Conservation (phyloP, 2,329 filamentous ascomycete species). For the Leptographium lundbergii region DNA sequence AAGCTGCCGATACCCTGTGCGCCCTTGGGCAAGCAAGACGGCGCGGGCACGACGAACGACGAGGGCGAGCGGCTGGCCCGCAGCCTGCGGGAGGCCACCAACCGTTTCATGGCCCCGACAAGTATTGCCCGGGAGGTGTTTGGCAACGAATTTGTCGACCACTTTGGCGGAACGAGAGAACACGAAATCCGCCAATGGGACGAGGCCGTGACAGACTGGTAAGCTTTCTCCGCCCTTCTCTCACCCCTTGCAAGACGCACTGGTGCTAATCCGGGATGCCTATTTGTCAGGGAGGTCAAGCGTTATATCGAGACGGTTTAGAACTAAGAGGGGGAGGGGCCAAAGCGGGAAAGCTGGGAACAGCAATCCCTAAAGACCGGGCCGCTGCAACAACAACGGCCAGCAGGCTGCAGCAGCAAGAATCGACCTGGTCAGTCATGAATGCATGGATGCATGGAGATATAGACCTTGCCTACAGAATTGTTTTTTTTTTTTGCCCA, state of each 20-base stretch:
- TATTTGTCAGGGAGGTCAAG: constrained; percentile 52
- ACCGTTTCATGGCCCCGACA: constrained; percentile 59
- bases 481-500: too few relatives aligned
- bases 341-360: neutral
- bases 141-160: constrained; percentile 90
- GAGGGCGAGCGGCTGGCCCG: constrained; percentile 70
- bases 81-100: constrained; percentile 72
- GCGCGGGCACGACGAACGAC: constrained; percentile 61
- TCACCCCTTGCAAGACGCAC: neutral
- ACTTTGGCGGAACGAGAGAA: constrained; percentile 82
- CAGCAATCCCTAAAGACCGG: too few relatives aligned
- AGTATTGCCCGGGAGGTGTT: constrained; percentile 91
- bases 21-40: constrained; percentile 73
- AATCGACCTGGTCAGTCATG: too few relatives aligned
- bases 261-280: neutral
- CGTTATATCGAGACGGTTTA: constrained; percentile 65
- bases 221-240: constrained; percentile 25
- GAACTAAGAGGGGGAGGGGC: neutral
- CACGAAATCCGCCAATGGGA: constrained; percentile 89
- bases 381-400: too few relatives aligned
- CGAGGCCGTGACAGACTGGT: constrained; percentile 95
- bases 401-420: too few relatives aligned
- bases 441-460: too few relatives aligned
- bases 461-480: too few relatives aligned
- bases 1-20: constrained; percentile 73